A percentile compares a stretch with the other conserved stretches of the same genome.
Conservation (phyloP, 2,329 filamentous ascomycete species). For the Penicillium sp. region DNA sequence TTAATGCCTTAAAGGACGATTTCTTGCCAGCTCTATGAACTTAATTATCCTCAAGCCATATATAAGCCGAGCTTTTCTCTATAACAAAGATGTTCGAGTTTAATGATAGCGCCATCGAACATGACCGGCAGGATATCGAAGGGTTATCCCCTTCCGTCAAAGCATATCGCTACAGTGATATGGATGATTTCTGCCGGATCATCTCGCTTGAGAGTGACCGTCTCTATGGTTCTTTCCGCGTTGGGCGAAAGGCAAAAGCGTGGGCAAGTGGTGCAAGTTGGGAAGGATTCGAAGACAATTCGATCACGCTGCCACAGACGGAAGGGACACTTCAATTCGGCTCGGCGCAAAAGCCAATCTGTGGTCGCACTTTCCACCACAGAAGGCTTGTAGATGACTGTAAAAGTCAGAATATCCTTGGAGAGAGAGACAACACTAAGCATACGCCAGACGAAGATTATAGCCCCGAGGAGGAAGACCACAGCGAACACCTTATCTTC, state of each 20-base stretch:
- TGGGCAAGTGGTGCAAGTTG: too few relatives aligned
- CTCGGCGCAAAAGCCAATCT: too few relatives aligned
- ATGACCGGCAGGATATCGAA: constrained; percentile 1
- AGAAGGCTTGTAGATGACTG: too few relatives aligned
- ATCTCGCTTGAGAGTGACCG: not conserved
- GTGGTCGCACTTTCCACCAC: too few relatives aligned
- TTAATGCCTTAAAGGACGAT: not conserved
- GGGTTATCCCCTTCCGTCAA: constrained; percentile 3
- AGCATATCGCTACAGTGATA: constrained; percentile 1
- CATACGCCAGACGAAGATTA: too few relatives aligned
- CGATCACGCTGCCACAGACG: not conserved
- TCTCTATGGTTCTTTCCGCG: not conserved
- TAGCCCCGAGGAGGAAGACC: not conserved
- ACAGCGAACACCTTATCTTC: constrained; percentile 5
- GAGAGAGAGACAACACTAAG: too few relatives aligned
- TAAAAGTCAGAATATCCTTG: too few relatives aligned
- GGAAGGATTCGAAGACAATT: not conserved
- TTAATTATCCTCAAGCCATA: not conserved
- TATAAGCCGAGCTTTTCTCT: not conserved
- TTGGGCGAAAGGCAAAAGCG: too few relatives aligned
- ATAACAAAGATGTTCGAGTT: not conserved
- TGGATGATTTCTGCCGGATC: constrained; percentile 1
- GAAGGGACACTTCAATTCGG: too few relatives aligned
- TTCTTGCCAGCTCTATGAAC: not conserved
- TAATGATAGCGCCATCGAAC: not conserved